Base-by-base conservation (phyloP, 1,284 basidiomycete species). In the Caloboletus firmus region DNA sequence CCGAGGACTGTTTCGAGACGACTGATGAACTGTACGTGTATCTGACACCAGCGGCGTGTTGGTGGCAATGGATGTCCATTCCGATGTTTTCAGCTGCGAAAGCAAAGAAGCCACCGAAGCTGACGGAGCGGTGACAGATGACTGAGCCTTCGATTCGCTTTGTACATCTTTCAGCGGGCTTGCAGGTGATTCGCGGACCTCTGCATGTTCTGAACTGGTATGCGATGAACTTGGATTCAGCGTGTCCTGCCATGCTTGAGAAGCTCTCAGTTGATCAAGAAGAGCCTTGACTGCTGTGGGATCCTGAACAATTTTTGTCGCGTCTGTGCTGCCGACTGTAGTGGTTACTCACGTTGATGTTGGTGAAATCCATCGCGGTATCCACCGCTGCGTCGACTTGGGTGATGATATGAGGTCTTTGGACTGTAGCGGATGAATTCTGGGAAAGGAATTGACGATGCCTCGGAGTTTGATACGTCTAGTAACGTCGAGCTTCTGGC, bases 201-300 rank as follows among this genome's bases (percentile, higher is more conserved):
- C 45, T 45, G 49, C 12, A 30, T 22, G 46, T 40, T 35, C 52
- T 32, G 52, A 39, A 9, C 13, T 28, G 26, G 31, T 31, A 20
- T 39, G 55, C 4, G 61, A 53, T 53, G 46, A 45, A 26, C 43
- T 44, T n/a, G 54, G 51, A 59, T 57, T 55, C 4, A 79, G 63
- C 2, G 79, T 65, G 39, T 83, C 76, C 60, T 84, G 78, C 86
- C 85, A 90, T 39, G 81, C 84, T 62, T 81, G 77, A 5, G 88
- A 89, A 5, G 76, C 68, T 49, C 79, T 76, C 10, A 90, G 72
- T 60, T 80, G 79, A 50, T 89, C 83, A 24, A 91, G 77, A 28
- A 91, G 74, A 17, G 85, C 82, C 62, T 81, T 78, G 44, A 91
- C 75, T 42, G 79, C 80, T 58, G 76, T 75, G 42, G 84, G 74